Evolutionary conservation across 495 filamentous ascomycete genomes (phyloP).

Genomic region (Cercophora samala): DNA sequence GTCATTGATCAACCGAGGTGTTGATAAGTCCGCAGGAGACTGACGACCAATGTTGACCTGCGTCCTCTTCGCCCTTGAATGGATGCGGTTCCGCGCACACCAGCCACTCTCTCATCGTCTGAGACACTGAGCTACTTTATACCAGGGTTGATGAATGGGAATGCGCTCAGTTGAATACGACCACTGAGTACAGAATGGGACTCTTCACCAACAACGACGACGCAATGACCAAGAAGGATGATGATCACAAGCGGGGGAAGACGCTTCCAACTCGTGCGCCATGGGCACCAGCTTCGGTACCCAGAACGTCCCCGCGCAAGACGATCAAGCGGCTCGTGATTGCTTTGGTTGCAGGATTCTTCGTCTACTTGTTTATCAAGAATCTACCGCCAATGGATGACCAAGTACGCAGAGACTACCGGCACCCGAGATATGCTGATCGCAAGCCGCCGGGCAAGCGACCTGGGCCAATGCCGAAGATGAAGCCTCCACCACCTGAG

Average conservation of each 20-base stretch:
- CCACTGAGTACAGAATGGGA: slow-evolving; percentile 32
- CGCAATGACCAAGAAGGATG: slow-evolving; percentile 49
- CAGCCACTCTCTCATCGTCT: neutral
- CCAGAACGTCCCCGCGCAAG: slow-evolving; percentile 33
- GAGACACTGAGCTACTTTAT: neutral
- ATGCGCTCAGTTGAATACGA: neutral
- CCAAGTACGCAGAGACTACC: slow-evolving; percentile 27
- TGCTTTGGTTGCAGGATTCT: slow-evolving; percentile 28
- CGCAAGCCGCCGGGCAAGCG: slow-evolving; percentile 19
- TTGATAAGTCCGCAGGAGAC: no score
- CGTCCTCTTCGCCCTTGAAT: neutral
- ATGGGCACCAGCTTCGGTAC: slow-evolving; percentile 32
- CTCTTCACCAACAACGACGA: slow-evolving; percentile 45
- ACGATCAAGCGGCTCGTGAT: slow-evolving; percentile 39
- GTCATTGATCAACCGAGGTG: neutral
- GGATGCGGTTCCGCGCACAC: slow-evolving; percentile 10
- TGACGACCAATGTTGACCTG: neutral
- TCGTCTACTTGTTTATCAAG: slow-evolving; percentile 43
- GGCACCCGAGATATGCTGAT: slow-evolving; percentile 27
- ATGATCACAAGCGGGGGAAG: slow-evolving; percentile 45
- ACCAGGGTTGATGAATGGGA: neutral
- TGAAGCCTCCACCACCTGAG: slow-evolving; percentile 15
- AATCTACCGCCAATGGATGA: slow-evolving; percentile 41
- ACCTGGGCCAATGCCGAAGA: slow-evolving; percentile 23
- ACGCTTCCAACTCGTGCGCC: slow-evolving; percentile 19